These are phyloP conservation scores for Purpureocillium takamizusanense DNA, from an alignment of 2,329 filamentous ascomycete genomes.

Conservation along the genomic window DNA sequence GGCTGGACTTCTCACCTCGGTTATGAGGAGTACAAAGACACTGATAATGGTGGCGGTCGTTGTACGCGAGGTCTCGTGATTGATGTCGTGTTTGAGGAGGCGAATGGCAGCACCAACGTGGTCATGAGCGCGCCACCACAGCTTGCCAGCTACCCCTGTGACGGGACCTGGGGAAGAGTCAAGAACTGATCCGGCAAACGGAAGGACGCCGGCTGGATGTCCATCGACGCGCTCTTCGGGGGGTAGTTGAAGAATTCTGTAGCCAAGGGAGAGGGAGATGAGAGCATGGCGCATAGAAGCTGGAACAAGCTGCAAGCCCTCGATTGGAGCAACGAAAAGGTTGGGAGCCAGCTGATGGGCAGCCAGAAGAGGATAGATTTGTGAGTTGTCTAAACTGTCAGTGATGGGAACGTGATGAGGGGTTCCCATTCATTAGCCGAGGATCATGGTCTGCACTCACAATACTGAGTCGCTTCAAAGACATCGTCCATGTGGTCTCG, in stretches of 20 bases:
- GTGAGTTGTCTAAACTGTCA: neutral
- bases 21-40: neutral
- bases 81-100: neutral
- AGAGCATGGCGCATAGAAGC: conserved; percentile 2
- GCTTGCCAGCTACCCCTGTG: neutral
- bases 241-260: conserved; percentile 1
- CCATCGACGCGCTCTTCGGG: neutral
- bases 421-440: no score
- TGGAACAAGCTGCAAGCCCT: neutral
- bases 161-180: neutral
- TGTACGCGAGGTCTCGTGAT: neutral
- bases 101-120: conserved; percentile 1
- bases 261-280: conserved; percentile 2
- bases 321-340: neutral
- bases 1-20: neutral
- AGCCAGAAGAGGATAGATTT: neutral
- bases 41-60: neutral
- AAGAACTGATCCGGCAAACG: neutral
- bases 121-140: conserved; percentile 1
- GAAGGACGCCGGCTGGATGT: neutral
- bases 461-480: no score
- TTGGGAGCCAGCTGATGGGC: neutral
- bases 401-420: no score
- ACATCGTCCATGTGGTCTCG: no score
- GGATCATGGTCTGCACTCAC: no score